Conservation (phyloP, 805 yeast species). For the Candida ponderosae region DNA sequence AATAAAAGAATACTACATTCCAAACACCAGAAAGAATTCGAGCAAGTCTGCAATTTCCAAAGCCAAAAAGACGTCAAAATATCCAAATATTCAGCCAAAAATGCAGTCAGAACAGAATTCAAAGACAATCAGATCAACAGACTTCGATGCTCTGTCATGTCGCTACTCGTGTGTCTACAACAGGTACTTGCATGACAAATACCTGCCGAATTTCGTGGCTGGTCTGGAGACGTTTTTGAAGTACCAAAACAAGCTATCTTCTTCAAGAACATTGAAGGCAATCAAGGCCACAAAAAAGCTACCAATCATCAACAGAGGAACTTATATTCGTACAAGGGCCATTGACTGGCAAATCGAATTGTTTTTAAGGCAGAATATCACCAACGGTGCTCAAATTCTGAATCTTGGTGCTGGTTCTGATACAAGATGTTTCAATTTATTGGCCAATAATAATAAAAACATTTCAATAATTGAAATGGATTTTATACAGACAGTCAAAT, state of each 20-base stretch:
- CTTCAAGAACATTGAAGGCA: constrained; percentile 9
- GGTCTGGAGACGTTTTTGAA: constrained; percentile 15
- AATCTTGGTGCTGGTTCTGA: constrained; percentile 70
- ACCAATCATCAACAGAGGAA: constrained; percentile 68
- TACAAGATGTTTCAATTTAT: constrained; percentile 36
- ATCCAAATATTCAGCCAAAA: no score
- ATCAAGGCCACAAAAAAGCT: constrained; percentile 17
- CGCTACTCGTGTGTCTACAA: constrained; percentile 43
- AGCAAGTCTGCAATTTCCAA: no score
- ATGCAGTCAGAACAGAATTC: neutral
- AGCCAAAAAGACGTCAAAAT: no score
- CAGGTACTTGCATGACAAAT: constrained; percentile 37
- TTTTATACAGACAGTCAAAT: constrained; percentile 35
- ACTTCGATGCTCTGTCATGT: constrained; percentile 64
- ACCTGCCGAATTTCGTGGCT: constrained; percentile 7
- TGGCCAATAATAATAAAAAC: constrained; percentile 19
- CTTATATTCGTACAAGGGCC: constrained; percentile 50
- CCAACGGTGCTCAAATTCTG: constrained; percentile 38
- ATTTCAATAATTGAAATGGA: constrained; percentile 42
- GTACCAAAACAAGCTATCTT: constrained; percentile 14
- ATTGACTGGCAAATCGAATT: constrained; percentile 38
- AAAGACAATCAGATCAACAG: constrained; percentile 33
- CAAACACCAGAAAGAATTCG: no score
- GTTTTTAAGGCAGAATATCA: constrained; percentile 27
- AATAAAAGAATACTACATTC: no score